A percentile compares a stretch with the other conserved stretches of the same genome.
phyloP scores from a whole-genome alignment of 78 protist genomes.

The Protostelium mycophagum region DNA sequence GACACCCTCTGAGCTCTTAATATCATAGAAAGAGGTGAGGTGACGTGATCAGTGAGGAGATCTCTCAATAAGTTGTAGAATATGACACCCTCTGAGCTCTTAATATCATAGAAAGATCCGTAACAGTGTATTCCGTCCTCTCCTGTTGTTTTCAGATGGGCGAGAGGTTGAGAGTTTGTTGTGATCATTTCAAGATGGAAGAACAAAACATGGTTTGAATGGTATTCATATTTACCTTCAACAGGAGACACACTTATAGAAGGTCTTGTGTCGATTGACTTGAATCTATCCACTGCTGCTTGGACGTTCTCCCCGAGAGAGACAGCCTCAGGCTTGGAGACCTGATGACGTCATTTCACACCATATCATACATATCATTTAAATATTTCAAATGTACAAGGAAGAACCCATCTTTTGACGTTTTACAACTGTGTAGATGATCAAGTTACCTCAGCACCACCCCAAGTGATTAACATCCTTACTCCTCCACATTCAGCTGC shows the following conservation, averaged over 20 bases:
- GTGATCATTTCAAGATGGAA: no score
- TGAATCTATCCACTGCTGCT: background rate
- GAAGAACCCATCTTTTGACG: no score
- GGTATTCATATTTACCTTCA: background rate
- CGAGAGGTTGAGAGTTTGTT: no score
- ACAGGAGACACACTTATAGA: background rate
- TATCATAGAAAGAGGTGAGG: background rate
- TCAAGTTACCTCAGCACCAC: background rate
- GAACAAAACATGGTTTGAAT: background rate
- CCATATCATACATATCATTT: no score
- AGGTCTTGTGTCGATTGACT: background rate
- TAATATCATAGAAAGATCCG: background rate
- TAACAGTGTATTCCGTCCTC: background rate
- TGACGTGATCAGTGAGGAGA: no score
- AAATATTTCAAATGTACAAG: no score
- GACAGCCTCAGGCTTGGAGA: background rate
- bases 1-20: background rate
- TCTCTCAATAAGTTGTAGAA: no score
- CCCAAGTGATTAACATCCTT: background rate
- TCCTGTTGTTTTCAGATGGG: background rate
- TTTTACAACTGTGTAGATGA: no score
- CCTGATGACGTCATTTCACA: background rate
- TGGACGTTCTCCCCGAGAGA: background rate
- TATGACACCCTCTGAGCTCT: background rate
- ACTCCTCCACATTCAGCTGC: background rate